Conservation (phyloP, 2,329 filamentous ascomycete species). For the Ceratocystis cacaofunesta region DNA sequence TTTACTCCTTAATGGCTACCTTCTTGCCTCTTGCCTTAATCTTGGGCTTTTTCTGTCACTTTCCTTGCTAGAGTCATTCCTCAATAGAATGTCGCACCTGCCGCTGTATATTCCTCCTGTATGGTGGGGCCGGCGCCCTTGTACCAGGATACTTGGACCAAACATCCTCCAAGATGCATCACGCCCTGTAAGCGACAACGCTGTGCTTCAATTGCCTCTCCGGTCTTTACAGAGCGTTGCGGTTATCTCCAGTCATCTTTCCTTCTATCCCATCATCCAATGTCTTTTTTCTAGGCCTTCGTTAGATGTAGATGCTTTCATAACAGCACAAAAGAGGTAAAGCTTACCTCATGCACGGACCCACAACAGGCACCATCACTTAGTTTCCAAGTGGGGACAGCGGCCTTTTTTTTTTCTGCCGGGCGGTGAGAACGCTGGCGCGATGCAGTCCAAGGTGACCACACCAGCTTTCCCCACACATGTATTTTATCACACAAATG, state of each 20-base stretch:
- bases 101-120: not conserved
- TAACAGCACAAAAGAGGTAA: constrained; percentile 1
- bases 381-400: not conserved
- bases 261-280: not conserved
- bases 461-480: not conserved
- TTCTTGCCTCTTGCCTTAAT: not conserved
- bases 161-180: not conserved
- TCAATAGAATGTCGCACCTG: not conserved
- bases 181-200: not conserved
- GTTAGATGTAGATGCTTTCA: not conserved
- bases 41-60: not conserved
- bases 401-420: constrained; percentile 1
- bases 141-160: too few relatives aligned
- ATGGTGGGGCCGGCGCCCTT: too few relatives aligned
- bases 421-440: not conserved
- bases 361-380: not conserved
- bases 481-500: not conserved
- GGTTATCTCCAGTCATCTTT: not conserved
- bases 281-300: not conserved
- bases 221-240: not conserved
- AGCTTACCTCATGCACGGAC: not conserved
- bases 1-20: not conserved
- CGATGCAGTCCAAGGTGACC: not conserved
- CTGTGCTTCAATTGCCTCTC: not conserved
- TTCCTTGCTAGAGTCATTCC: not conserved